Evolutionary conservation across 768 basidiomycete genomes (phyloP).

Genomic region (Albatrellus ellisii): DNA sequence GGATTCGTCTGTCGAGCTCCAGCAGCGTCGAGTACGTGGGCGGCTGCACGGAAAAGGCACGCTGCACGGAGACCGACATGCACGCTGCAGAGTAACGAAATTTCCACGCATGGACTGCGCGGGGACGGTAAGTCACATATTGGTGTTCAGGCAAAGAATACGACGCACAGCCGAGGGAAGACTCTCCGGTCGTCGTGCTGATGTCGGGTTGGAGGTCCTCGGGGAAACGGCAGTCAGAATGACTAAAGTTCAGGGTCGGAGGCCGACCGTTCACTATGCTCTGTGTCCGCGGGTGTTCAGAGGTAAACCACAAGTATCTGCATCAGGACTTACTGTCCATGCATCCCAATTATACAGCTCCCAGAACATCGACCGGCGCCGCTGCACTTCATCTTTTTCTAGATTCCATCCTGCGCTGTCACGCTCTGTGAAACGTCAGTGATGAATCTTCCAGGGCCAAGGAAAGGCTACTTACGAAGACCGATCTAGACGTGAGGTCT

Average conservation of each 20-base stretch:
- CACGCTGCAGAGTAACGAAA: constrained; percentile 31
- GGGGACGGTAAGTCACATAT: too few relatives aligned
- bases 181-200: too few relatives aligned
- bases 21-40: constrained; percentile 32
- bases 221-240: constrained; percentile 40
- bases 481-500: background rate
- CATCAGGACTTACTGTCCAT: background rate
- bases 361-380: background rate
- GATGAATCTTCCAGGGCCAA: background rate
- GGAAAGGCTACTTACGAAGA: background rate
- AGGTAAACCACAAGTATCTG: too few relatives aligned
- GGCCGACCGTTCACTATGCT: constrained; percentile 39
- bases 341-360: background rate
- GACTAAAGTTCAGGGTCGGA: constrained; percentile 30
- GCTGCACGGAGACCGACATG: constrained; percentile 29
- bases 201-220: constrained; percentile 29
- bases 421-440: background rate
- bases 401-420: background rate
- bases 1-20: constrained; percentile 36
- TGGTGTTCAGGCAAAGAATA: too few relatives aligned
- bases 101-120: constrained; percentile 26
- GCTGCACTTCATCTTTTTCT: background rate
- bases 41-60: constrained; percentile 26
- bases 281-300: too few relatives aligned
- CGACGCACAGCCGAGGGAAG: too few relatives aligned